phyloP scores from a whole-genome alignment of 2,329 filamentous ascomycete genomes.

The Dothiorella sarmentorum region DNA sequence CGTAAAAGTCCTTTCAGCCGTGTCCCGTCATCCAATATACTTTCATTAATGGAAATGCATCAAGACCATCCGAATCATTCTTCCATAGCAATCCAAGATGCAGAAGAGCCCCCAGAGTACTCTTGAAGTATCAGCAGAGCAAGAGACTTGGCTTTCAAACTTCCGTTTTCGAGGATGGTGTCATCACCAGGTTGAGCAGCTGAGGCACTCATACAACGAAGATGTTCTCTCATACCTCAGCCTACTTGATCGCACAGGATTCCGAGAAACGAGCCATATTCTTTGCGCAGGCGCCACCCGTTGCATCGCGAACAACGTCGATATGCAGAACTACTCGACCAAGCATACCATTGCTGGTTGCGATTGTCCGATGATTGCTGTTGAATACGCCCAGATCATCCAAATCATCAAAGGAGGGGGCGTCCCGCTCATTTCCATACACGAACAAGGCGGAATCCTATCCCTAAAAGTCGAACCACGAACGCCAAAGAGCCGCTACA shows the following conservation, averaged over 20 bases:
- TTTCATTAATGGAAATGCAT: too few relatives aligned
- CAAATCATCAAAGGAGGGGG: not conserved
- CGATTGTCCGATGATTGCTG: not conserved
- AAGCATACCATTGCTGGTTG: not conserved
- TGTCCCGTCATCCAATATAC: too few relatives aligned
- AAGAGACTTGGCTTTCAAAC: too few relatives aligned
- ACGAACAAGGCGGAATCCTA: not conserved
- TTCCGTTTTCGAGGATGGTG: slow-evolving; percentile 7
- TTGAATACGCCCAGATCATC: not conserved
- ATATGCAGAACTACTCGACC: not conserved
- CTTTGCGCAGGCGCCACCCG: not conserved
- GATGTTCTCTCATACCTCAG: not conserved
- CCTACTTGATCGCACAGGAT: not conserved
- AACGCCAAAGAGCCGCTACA: not conserved
- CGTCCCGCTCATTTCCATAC: not conserved
- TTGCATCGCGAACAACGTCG: slow-evolving; percentile 15
- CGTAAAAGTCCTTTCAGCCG: too few relatives aligned
- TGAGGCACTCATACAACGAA: not conserved
- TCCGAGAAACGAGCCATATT: not conserved
- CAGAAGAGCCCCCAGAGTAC: too few relatives aligned
- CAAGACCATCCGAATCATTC: too few relatives aligned
- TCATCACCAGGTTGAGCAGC: not conserved
- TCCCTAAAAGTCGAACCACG: slow-evolving; percentile 8
- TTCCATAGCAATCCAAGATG: too few relatives aligned
- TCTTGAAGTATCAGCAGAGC: too few relatives aligned